Evolutionary conservation across 495 filamentous ascomycete species (phyloP).

Genomic region (Tetracladium setigerum): DNA sequence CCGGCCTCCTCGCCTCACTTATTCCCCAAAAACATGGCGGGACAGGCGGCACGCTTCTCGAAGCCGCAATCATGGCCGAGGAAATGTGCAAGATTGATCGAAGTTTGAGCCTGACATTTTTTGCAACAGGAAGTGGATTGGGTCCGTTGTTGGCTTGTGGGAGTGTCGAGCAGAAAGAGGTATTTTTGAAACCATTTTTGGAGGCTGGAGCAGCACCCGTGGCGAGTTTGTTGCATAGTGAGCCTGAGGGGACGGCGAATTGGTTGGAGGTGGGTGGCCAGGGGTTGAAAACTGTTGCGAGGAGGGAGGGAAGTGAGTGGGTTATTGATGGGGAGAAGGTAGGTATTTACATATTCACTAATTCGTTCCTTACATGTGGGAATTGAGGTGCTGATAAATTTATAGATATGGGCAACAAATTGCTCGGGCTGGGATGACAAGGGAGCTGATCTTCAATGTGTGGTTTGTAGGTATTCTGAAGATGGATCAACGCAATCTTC

Average conservation of each 20-base stretch:
- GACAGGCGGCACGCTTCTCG: slow-evolving; percentile 31
- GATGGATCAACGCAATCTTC: slow-evolving; percentile 14
- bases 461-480: slow-evolving; percentile 39
- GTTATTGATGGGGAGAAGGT: slow-evolving; percentile 50
- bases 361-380: not conserved
- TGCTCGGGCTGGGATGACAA: slow-evolving; percentile 42
- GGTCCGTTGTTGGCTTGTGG: slow-evolving; percentile 38
- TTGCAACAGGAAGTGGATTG: slow-evolving; percentile 43
- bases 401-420: slow-evolving; percentile 46
- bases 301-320: slow-evolving; percentile 43
- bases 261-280: slow-evolving; percentile 39
- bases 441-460: slow-evolving; percentile 44
- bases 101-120: slow-evolving; percentile 38
- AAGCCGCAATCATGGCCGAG: slow-evolving; percentile 43
- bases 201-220: slow-evolving; percentile 29
- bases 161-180: slow-evolving; percentile 29
- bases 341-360: not conserved
- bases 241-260: slow-evolving; percentile 45
- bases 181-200: slow-evolving; percentile 42
- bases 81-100: slow-evolving; percentile 45
- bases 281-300: slow-evolving; percentile 41
- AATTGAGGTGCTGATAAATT: not conserved
- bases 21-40: slow-evolving; percentile 37
- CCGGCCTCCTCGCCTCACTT: slow-evolving; percentile 41
- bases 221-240: slow-evolving; percentile 42